Evolutionary conservation across 2,329 filamentous ascomycete genomes (phyloP), one percentile per base, ranked within the genome.

Genomic region (Chaetomium sp.): DNA sequence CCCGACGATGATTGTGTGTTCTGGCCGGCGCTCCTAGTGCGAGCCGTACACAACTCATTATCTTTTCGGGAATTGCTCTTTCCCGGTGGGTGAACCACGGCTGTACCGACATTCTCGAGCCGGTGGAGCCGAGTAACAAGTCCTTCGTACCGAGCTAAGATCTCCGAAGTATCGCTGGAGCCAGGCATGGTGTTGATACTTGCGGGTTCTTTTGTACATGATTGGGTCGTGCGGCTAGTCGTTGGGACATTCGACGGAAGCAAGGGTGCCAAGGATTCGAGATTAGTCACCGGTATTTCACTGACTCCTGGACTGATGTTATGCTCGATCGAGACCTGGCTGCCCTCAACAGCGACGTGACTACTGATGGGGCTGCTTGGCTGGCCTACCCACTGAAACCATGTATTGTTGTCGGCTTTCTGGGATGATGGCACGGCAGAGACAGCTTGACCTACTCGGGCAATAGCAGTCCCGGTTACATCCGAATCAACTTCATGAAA

Each of bases 391-490:
- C 64, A 67, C 0, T 27, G 52, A 34, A 56, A 62, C 65, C 66
- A 69, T 6, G n/a, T 53, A n/a, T 52, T 45, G 33, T 68, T 68
- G 33, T 65, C 59, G n/a, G 52, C 52, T 37, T 57, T 57, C 40
- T 64, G 58, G 7, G 64, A 64, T 4, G 54, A n/a, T 6, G 64
- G 54, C 2, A 67, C 48, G 0, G 57, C 49, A 0, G 62, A 58
- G 3, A 38, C 38, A 5, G 36, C 49, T 10, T 45, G 47, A 14
- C 66, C 66, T 51, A 66, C 54, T 38, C 62, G 64, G 9, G 65
- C 68, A 7, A 63, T 32, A 7, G 52, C 62, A 34, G 65, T 69
- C 14, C 56, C 61, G 8, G 57, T 62, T 12, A 58, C 52, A 11
- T 62, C 61, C 7, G 61, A 63, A 35, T 60, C 60, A 3, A 53